Evolutionary conservation across 768 basidiomycete species (phyloP).

Genomic region (Brasilioporus rufonigricans): DNA sequence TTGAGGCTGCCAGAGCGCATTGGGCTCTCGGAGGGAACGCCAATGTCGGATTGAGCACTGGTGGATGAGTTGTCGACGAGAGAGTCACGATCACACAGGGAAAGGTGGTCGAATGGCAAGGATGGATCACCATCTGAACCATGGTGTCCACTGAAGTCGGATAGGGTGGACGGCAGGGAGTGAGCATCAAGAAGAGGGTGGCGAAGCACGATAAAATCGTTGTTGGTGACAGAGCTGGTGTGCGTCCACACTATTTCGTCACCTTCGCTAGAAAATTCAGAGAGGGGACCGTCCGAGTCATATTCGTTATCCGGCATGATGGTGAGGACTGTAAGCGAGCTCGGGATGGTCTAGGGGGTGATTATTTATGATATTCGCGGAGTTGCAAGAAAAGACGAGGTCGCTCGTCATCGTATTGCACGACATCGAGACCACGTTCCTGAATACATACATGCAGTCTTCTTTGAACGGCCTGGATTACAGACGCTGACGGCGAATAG

Average conservation of each 20-base stretch:
- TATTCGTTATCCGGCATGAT: no score
- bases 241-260: conserved; percentile 24
- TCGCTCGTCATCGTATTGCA: conserved; percentile 8
- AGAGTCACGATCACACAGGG: conserved; percentile 14
- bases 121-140: no score
- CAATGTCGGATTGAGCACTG: not conserved
- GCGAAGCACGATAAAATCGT: conserved; percentile 26
- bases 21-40: no score
- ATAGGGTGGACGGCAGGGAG: conserved; percentile 14
- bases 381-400: conserved; percentile 10
- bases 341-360: no score
- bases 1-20: not conserved
- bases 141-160: conserved; percentile 10
- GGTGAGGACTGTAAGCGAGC: no score
- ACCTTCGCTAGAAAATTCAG: conserved; percentile 19
- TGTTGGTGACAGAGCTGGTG: conserved; percentile 3
- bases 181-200: conserved; percentile 16
- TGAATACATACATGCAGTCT: not conserved
- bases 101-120: conserved; percentile 23
- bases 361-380: conserved; percentile 12
- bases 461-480: no score
- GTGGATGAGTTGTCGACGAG: not conserved
- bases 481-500: not conserved
- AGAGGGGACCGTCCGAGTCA: no score
- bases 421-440: not conserved